Base-by-base conservation (phyloP, 2,329 filamentous ascomycete species). In the Pestalotiopsis sp. region DNA sequence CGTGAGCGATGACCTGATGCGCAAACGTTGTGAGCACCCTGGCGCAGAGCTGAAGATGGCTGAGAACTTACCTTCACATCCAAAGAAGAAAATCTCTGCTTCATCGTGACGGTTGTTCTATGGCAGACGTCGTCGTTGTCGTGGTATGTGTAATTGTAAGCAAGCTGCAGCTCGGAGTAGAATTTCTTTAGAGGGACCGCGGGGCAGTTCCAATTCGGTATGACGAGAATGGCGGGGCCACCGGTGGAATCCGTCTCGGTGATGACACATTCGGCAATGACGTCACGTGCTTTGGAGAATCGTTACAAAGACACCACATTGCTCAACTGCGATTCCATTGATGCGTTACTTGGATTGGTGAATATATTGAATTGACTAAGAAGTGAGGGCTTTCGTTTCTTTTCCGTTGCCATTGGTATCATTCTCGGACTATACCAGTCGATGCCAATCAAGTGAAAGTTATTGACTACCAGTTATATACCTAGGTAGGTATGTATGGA, bases 1-100 rank as follows among this genome's bases (percentile, higher is more conserved):
- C 96, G 79, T 97, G 93, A 68, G 94, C 92, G 78, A 98, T 97
- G 81, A 97, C 94, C 93, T 97, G 77, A 58, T 41, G 31, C 58
- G 13, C 25, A 36, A 36, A 39, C 11, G 2, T 4, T 41, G 63
- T 67, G 27, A 66, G 49, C 25, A n/a, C 0, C 13, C 13, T 2
- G 7, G 13, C 23, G 6, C 9, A 11, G 12, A 52, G 39, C 38
- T 49, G 2, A 13, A n/a, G 38, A 64, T 23, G 27, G 7, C 31
- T 3, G 14, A n/a, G 2, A n/a, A 68, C 72, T 25, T 75, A 87
- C 86, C 82, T 87, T 86, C 69, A 88, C 85, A 74, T 89, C 86
- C 62, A 88, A 78, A 60, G 86, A 88, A 38, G 86, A 89, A 75
- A 87, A 88, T 73, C 86, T 83, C 75, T 88, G 86, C 80, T 89